Percentiles rank a stretch among this genome's conserved stretches.
Conservation (phyloP, 2,329 filamentous ascomycete genomes). For the Colletotrichum sp. region DNA sequence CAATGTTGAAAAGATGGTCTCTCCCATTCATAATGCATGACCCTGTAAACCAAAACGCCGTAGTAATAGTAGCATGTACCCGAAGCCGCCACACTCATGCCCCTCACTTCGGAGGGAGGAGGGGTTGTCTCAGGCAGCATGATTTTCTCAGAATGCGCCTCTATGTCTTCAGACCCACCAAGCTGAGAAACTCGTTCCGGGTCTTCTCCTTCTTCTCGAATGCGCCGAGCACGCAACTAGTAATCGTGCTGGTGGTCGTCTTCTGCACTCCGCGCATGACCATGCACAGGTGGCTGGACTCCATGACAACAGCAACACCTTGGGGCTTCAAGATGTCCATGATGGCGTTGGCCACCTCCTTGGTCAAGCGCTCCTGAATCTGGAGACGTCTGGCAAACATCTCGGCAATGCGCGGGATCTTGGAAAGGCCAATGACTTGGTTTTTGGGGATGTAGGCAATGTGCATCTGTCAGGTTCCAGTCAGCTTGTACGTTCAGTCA, state of each 20-base stretch:
- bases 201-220: conserved; percentile 94
- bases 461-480: conserved; percentile 73
- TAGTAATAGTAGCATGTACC: background rate
- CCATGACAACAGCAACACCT: conserved; percentile 96
- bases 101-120: background rate
- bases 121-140: background rate
- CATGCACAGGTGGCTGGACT: conserved; percentile 97
- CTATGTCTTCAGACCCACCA: conserved; percentile 65
- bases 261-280: conserved; percentile 99
- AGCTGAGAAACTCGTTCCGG: conserved; percentile 90
- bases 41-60: conserved; percentile 12
- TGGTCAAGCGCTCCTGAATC: conserved; percentile 94
- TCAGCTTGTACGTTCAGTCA: background rate
- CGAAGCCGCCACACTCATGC: background rate
- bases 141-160: background rate
- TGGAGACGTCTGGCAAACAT: conserved; percentile 95
- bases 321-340: conserved; percentile 92
- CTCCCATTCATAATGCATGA: conserved; percentile 14
- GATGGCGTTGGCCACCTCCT: conserved; percentile 92
- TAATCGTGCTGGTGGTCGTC: conserved; percentile 84
- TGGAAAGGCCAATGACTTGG: conserved; percentile 92
- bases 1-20: conserved; percentile 23
- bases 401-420: conserved; percentile 92
- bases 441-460: conserved; percentile 96
- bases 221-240: conserved; percentile 95